Conservation (phyloP, 768 basidiomycete genomes). For the Mycena vitilis region DNA sequence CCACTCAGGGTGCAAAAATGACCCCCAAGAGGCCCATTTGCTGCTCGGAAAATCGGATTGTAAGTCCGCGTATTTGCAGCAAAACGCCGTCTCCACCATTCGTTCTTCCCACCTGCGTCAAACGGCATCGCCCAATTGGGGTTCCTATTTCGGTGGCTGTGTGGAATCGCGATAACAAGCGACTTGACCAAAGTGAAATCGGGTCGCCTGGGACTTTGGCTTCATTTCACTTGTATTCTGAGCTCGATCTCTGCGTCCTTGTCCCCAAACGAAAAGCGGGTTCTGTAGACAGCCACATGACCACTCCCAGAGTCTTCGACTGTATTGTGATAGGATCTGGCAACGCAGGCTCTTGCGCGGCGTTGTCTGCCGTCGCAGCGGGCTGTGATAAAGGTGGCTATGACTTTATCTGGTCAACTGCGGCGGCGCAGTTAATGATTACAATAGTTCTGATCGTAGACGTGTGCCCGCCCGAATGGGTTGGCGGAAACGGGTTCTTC, state of each 20-base stretch:
- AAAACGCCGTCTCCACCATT: slow-evolving; percentile 15
- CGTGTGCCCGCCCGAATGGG: slow-evolving; percentile 73
- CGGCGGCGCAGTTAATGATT: slow-evolving; percentile 8
- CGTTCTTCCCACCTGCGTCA: not conserved
- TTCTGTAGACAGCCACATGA: not conserved
- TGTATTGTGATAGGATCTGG: slow-evolving; percentile 56
- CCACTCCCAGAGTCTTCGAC: slow-evolving; percentile 48
- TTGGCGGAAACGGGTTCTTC: slow-evolving; percentile 79
- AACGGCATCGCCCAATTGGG: slow-evolving; percentile 10
- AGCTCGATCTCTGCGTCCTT: not conserved
- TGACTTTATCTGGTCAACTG: slow-evolving; percentile 13
- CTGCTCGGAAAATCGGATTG: not conserved
- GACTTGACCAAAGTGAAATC: not conserved
- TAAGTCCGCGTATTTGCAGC: not conserved
- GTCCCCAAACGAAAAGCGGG: too few species aligned
- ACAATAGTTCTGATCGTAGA: slow-evolving; percentile 68
- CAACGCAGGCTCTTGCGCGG: slow-evolving; percentile 71
- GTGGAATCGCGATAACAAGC: not conserved
- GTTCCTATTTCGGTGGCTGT: slow-evolving; percentile 28
- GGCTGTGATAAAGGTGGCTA: slow-evolving; percentile 64
- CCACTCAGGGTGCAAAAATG: not conserved
- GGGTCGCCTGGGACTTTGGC: too few species aligned
- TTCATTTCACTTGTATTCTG: not conserved
- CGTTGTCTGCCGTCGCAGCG: slow-evolving; percentile 67
- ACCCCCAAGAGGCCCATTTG: not conserved